A percentile compares a stretch with the other conserved stretches of the same genome.
Conservation (phyloP, 495 filamentous ascomycete genomes). For the Penicillium crystallinum region DNA sequence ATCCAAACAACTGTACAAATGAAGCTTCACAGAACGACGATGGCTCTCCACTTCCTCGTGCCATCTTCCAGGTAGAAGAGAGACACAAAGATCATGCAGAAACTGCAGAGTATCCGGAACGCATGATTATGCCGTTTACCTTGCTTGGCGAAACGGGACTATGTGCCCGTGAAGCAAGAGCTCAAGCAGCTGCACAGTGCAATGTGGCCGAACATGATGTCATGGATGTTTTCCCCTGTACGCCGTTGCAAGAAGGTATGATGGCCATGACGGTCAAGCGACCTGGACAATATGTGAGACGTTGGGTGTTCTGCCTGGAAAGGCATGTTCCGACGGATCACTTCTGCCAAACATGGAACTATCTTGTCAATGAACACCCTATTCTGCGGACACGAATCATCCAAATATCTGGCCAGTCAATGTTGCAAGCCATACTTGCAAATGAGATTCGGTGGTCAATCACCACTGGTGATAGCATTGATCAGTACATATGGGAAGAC, state of each 20-base stretch:
- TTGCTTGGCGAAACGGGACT: background rate
- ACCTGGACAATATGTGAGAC: background rate
- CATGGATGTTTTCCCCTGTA: background rate
- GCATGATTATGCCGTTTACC: background rate
- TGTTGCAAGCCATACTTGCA: background rate
- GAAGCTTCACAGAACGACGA: too few species aligned
- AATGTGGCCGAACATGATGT: background rate
- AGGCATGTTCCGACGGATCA: background rate
- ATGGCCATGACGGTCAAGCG: background rate
- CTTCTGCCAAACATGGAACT: background rate
- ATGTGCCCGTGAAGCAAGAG: background rate
- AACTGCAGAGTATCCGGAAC: background rate
- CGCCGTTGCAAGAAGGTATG: background rate
- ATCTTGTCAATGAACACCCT: background rate
- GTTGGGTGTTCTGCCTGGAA: background rate
- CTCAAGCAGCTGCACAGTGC: background rate
- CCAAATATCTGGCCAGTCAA: background rate
- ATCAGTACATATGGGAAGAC: background rate
- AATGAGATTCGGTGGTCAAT: background rate
- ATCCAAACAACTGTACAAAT: too few species aligned
- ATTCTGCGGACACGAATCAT: background rate
- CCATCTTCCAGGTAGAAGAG: too few species aligned
- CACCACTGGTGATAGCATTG: background rate
- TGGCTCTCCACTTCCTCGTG: too few species aligned
- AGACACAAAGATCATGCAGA: background rate